Evolutionary conservation across 768 basidiomycete species (phyloP), one percentile per base, ranked within the genome.

Genomic region (Gymnopilus dilepis): DNA sequence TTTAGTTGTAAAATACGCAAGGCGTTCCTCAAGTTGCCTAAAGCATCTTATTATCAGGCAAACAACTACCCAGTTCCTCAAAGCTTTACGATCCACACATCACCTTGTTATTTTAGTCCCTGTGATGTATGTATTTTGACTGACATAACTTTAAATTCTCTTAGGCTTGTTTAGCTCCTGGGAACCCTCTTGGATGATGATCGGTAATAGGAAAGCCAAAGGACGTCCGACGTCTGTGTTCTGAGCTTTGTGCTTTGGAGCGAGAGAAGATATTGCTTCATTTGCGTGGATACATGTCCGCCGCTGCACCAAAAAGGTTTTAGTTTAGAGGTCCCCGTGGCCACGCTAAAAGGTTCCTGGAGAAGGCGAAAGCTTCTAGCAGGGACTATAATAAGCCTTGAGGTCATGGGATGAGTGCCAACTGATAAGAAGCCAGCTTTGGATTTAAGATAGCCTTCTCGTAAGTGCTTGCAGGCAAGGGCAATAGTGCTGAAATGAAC

Each of bases 131-230:
- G 28, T 28, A 50, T n/a, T 28, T 50, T 17, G 47, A 31, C 17
- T 26, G 31, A 50, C 47, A 50, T 28, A 50, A 50, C 47, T 28
- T 50, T 50, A 50, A 50, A 50, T 26, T 22, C 45, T 47, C 45
- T 24, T 28, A 13, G 28, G 45, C 26, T 50, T 50, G 28, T 26
- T 47, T 47, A 15, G 6, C 28, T 7, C 47, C 47, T 50, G 47
- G 47, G 47, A 50, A 50, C 47, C 1, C 26, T 7, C 17, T 31
- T 17, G 28, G 19, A 17, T 50, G 47, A 26, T 31, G 47, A 31
- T 50, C 47, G 47, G 28, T 30, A 19, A 50, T 30, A 17, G 47
- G 19, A 19, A 50, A 50, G 28, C 26, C 28, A 50, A 50, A 50
- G 26, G 17, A 2, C n/a, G 11, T 13, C 43, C 24, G 24, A 37